Conservation (phyloP, 768 basidiomycete species). For the Ephemerocybe angulata region DNA sequence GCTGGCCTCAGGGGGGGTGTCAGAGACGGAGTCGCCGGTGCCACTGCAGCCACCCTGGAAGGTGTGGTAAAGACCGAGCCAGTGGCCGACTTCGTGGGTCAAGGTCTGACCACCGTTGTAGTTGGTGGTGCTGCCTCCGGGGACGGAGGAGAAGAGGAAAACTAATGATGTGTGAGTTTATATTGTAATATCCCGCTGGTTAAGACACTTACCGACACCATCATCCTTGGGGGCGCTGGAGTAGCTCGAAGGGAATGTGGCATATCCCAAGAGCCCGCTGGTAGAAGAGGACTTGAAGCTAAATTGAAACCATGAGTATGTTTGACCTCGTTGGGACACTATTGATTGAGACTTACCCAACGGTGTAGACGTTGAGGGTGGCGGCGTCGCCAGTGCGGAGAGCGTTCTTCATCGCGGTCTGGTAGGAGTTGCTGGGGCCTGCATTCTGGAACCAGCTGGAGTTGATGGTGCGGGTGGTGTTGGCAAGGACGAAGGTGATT, state of each 20-base stretch:
- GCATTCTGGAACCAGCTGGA: slow-evolving; percentile 46
- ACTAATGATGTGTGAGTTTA: slow-evolving; percentile 15
- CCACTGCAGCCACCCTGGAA: slow-evolving; percentile 50
- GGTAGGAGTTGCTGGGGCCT: slow-evolving; percentile 30
- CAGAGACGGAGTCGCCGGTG: slow-evolving; percentile 41
- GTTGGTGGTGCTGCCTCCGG: slow-evolving; percentile 37
- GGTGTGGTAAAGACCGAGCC: slow-evolving; percentile 57
- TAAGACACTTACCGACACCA: slow-evolving; percentile 30
- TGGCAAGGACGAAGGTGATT: slow-evolving; percentile 37
- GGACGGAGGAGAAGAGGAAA: slow-evolving; percentile 38
- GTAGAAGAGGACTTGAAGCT: slow-evolving; percentile 36
- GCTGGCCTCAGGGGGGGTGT: slow-evolving; percentile 45
- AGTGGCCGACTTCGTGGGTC: slow-evolving; percentile 58
- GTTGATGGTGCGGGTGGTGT: slow-evolving; percentile 42
- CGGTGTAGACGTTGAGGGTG: slow-evolving; percentile 49
- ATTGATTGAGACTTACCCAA: slow-evolving; percentile 33
- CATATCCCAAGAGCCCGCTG: slow-evolving; percentile 47
- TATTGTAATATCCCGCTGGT: background rate
- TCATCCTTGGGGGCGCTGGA: slow-evolving; percentile 38
- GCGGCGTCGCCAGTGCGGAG: slow-evolving; percentile 39
- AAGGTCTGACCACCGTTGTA: slow-evolving; percentile 48
- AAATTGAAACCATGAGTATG: background rate
- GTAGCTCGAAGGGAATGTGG: slow-evolving; percentile 50
- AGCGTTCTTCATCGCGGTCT: slow-evolving; percentile 46
- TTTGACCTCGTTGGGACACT: background rate